A percentile compares a stretch with the other conserved stretches of the same genome.
Conservation (phyloP, 1,139 yeast genomes). For the Magnusiomyces tetraspermus region DNA sequence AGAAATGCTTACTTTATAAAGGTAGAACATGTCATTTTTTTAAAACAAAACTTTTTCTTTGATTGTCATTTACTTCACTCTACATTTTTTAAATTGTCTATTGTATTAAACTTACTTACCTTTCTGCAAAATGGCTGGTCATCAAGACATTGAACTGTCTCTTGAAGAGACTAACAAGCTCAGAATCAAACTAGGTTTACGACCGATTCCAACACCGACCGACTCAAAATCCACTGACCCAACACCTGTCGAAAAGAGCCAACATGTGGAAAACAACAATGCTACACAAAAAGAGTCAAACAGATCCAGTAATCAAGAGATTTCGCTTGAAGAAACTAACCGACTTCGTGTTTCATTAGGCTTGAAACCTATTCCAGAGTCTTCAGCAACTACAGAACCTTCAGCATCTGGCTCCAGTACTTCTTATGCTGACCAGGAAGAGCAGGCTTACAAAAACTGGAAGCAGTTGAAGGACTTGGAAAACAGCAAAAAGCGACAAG, state of each 20-base stretch:
- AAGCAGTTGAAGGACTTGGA: conserved; percentile 16
- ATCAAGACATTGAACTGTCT: conserved; percentile 18
- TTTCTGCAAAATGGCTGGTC: conserved; percentile 1
- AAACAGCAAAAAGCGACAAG: conserved; percentile 13
- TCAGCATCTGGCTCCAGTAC: conserved; percentile 3
- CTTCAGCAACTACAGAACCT: not conserved
- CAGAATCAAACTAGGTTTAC: conserved; percentile 23
- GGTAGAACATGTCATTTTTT: not conserved
- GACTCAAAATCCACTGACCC: not conserved
- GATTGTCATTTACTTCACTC: not conserved
- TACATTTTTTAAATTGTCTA: not conserved
- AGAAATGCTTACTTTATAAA: not conserved
- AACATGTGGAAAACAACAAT: not conserved
- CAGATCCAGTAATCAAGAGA: conserved; percentile 10
- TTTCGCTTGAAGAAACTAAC: conserved; percentile 34
- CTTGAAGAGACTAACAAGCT: conserved; percentile 27
- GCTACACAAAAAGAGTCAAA: not conserved
- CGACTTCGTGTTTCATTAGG: conserved; percentile 31
- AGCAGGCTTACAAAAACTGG: conserved; percentile 30
- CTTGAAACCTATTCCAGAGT: conserved; percentile 28
- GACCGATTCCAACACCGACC: conserved; percentile 29
- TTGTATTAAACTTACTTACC: not conserved
- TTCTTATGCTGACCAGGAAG: conserved; percentile 22
- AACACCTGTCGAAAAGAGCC: not conserved
- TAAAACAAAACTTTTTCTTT: not conserved